Evolutionary conservation across 2,329 filamentous ascomycete genomes (phyloP), one percentile per base, ranked within the genome.

Genomic region (Pyrenochaeta sp.): DNA sequence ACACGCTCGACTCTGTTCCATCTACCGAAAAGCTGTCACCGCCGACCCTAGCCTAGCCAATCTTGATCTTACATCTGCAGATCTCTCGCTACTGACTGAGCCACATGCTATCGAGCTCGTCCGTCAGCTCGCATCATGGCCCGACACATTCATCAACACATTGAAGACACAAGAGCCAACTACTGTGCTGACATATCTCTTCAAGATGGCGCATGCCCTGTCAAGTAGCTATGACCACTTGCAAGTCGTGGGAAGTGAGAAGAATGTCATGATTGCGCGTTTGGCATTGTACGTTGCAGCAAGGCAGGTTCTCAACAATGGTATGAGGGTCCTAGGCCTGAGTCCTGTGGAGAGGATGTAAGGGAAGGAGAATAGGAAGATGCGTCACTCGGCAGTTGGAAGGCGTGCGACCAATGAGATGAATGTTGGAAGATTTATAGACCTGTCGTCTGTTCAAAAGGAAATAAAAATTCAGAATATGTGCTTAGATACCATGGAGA

Each of bases 181-280:
- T 1, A 89, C 86, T 0, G 80, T 90, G 35, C 76, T 90, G 32
- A 85, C 83, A 4, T 92, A 94, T 73, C 81, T 95, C 39, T 95
- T 94, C 82, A 91, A 90, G 83, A 90, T 96, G 87, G 91, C 90
- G 2, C 91, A 96, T 76, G 81, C 86, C 21, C 77, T 96, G 49
- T 92, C 88, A 78, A 88, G 85, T 49, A 92, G 89, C 74, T 96
- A 96, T 76, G 90, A 93, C 68, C 87, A 91, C 55, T 81, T 96
- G 57, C 86, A 90, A 70, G 90, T 95, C 48, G 86, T 96, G n/a
- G 90, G 90, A 48, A 90, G 87, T 56, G 90, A 94, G 76, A 81
- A 80, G 27, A 87, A 90, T 71, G 77, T 92, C 49, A 87, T 90
- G 81, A 77, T 80, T 67, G 88, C 90, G 21, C 83, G 91, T 63